Evolutionary conservation across 352 stramenopile genomes (phyloP).

Genomic region (Globisporangium spinosum): DNA sequence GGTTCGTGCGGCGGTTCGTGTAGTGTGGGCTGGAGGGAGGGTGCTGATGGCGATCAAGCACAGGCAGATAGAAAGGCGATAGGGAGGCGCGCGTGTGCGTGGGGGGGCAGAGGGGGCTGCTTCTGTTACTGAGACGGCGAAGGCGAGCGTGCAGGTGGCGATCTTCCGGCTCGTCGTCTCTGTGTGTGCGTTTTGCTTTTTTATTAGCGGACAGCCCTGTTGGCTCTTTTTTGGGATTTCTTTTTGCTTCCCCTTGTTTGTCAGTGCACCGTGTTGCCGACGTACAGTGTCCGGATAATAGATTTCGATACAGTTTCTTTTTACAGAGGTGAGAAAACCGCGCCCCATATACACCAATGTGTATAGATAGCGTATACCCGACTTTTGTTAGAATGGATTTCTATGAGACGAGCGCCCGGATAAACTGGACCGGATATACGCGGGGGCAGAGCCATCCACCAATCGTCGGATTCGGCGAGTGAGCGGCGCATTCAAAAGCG

Average conservation of each 20-base stretch:
- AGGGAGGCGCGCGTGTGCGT: slow-evolving; percentile 13
- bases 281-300: slow-evolving; percentile 4
- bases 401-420: neutral
- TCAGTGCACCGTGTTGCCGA: neutral
- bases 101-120: slow-evolving; percentile 10
- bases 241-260: neutral
- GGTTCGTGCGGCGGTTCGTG: neutral
- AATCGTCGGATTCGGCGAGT: slow-evolving; percentile 6
- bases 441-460: slow-evolving; percentile 12
- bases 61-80: neutral
- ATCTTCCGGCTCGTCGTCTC: slow-evolving; percentile 9
- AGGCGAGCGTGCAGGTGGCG: neutral
- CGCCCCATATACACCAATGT: neutral
- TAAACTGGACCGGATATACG: slow-evolving; percentile 8
- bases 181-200: slow-evolving; percentile 21
- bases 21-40: neutral
- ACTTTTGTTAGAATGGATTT: neutral
- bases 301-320: too few species aligned
- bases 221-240: slow-evolving; percentile 15
- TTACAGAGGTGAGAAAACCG: neutral
- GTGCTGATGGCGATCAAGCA: neutral
- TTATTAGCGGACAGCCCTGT: neutral
- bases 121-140: slow-evolving; percentile 8
- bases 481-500: neutral
- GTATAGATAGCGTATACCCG: neutral